Percentiles rank a stretch among this genome's conserved stretches.
These are phyloP conservation scores for Tricholomella constricta DNA, from an alignment of 768 basidiomycete species.

Conservation along the genomic window DNA sequence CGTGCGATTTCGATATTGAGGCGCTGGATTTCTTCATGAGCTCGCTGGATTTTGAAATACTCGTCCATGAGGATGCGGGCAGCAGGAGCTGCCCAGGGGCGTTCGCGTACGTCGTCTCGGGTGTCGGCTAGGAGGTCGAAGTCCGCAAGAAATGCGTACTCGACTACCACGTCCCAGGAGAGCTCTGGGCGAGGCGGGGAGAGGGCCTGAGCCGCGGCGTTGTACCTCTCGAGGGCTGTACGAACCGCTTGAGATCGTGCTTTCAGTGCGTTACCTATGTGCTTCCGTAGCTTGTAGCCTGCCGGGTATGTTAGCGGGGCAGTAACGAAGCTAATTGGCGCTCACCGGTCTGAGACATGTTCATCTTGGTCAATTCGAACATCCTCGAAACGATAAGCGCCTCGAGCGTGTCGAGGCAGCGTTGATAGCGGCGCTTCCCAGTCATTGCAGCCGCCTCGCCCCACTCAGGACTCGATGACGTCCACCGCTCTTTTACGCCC, in stretches of 20 bases:
- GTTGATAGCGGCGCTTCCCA: conserved; percentile 4
- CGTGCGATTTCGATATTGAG: conserved; percentile 6
- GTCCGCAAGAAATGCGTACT: no score
- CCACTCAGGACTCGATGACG: neutral
- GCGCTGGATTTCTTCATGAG: conserved; percentile 2
- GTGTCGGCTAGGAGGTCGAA: conserved; percentile 19
- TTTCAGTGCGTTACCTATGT: no score
- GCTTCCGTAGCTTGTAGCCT: conserved; percentile 14
- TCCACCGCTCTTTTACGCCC: conserved; percentile 15
- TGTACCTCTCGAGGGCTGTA: no score
- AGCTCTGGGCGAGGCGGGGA: conserved; percentile 14
- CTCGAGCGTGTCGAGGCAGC: conserved; percentile 24
- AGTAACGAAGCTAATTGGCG: neutral
- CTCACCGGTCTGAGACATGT: conserved; percentile 28
- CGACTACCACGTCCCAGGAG: conserved; percentile 21
- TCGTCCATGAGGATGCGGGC: no score
- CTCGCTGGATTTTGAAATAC: neutral
- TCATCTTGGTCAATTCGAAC: no score
- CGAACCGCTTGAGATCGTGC: no score
- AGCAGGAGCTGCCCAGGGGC: no score
- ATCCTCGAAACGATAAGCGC: conserved; percentile 19
- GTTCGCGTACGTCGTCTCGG: conserved; percentile 12
- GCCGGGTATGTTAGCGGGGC: neutral
- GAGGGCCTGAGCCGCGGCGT: no score
- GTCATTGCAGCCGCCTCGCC: no score